Percentiles rank a stretch among this genome's conserved stretches.
Conservation (phyloP, 1,139 yeast genomes). For the Kazachstania sp. region DNA sequence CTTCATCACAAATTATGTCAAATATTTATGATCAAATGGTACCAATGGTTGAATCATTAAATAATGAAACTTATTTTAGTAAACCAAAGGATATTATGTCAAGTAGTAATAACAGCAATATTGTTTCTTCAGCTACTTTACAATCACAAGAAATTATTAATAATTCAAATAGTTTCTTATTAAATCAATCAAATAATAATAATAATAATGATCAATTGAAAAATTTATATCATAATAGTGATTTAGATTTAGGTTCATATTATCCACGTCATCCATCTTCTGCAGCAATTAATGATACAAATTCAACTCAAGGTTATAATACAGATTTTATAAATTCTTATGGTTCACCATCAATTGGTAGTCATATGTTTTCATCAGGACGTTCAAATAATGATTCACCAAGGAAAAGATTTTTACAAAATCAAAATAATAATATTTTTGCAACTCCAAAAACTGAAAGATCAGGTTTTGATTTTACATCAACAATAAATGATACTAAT, state of each 20-base stretch:
- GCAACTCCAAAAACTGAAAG: constrained; percentile 4
- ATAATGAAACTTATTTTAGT: constrained; percentile 3
- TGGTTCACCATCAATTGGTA: not conserved
- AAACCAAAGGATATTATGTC: not conserved
- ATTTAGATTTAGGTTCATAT: constrained; percentile 30
- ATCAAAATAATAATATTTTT: constrained; percentile 3
- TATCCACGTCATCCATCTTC: constrained; percentile 24
- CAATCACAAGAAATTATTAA: not conserved
- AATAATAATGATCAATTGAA: not conserved
- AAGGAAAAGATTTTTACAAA: not conserved
- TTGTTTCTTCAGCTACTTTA: not conserved
- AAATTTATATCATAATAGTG: constrained; percentile 7
- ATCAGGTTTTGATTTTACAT: constrained; percentile 1
- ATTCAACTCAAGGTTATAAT: not conserved
- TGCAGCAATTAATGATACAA: not conserved
- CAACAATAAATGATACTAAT: not conserved
- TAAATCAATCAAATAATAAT: not conserved
- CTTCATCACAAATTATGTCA: constrained; percentile 8
- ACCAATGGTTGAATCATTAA: constrained; percentile 17
- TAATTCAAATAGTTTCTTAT: constrained; percentile 6
- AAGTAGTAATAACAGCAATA: not conserved
- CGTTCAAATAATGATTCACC: not conserved
- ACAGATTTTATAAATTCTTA: not conserved
- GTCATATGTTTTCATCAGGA: not conserved
- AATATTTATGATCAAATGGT: constrained; percentile 29